phyloP scores from a whole-genome alignment of 164 flowering plant genomes.

The Berberis vulgaris region DNA sequence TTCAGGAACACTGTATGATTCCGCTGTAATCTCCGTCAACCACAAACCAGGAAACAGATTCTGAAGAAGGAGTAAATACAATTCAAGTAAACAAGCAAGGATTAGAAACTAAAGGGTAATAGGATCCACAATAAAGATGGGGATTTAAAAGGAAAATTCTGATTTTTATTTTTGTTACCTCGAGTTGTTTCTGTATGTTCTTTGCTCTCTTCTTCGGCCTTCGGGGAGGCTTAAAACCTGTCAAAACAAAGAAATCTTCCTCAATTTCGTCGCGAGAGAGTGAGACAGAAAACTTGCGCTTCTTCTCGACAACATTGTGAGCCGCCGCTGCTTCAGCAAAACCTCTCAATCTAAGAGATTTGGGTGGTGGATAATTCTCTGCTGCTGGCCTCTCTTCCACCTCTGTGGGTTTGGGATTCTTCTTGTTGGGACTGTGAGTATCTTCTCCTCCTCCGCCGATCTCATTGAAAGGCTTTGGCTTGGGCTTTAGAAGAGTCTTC shows the following conservation, averaged over 20 bases:
- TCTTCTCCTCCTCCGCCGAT: conserved; percentile 7
- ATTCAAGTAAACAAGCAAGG: too few relatives aligned
- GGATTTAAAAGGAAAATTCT: too few relatives aligned
- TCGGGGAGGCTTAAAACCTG: conserved; percentile 52
- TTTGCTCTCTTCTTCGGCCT: conserved; percentile 65
- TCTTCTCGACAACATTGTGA: conserved; percentile 6
- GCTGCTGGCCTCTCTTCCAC: conserved; percentile 2
- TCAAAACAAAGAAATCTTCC: conserved; percentile 51
- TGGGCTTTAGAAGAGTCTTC: conserved; percentile 42
- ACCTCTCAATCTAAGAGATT: conserved; percentile 21
- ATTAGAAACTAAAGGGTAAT: too few relatives aligned
- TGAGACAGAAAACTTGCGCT: conserved; percentile 35
- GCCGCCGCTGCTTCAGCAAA: conserved; percentile 16
- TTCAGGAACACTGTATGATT: too few relatives aligned
- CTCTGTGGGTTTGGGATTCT: not conserved
- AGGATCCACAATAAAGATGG: too few relatives aligned
- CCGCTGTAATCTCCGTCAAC: too few relatives aligned
- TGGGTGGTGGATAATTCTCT: not conserved
- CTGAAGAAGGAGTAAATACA: too few relatives aligned
- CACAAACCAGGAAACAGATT: too few relatives aligned
- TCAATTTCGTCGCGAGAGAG: conserved; percentile 60
- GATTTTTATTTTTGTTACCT: conserved; percentile 34
- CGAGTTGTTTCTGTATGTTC: conserved; percentile 45
- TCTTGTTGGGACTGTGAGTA: not conserved
- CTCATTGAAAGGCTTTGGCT: conserved; percentile 12